A percentile compares a stretch with the other conserved stretches of the same genome.
These are phyloP conservation scores for Xylaria bambusicola DNA, from an alignment of 495 filamentous ascomycete species.

Conservation along the genomic window DNA sequence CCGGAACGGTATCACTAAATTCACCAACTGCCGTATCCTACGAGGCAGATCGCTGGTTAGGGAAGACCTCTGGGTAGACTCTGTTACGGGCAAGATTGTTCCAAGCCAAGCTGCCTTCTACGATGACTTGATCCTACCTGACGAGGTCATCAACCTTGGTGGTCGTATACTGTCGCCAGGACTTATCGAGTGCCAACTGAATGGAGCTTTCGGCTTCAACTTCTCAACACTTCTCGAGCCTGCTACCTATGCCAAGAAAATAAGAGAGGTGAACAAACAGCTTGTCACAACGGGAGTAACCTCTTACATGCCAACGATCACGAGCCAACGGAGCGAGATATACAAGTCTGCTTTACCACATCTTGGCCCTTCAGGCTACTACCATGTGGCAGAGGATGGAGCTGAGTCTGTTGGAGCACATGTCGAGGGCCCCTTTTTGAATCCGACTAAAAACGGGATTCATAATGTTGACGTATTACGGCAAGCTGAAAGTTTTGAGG, in stretches of 20 bases:
- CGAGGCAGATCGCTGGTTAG: slow-evolving; percentile 62
- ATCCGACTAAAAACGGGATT: slow-evolving; percentile 67
- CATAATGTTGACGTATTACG: slow-evolving; percentile 69
- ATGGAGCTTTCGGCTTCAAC: slow-evolving; percentile 84
- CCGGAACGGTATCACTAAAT: slow-evolving; percentile 66
- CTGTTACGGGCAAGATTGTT: slow-evolving; percentile 73
- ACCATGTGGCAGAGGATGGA: slow-evolving; percentile 58
- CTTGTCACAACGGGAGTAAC: slow-evolving; percentile 78
- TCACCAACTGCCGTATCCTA: slow-evolving; percentile 78
- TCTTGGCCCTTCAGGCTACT: slow-evolving; percentile 65
- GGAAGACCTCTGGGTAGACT: slow-evolving; percentile 79
- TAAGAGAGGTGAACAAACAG: slow-evolving; percentile 65
- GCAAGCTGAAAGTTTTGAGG: slow-evolving; percentile 50
- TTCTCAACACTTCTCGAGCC: slow-evolving; percentile 73
- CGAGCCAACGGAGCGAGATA: slow-evolving; percentile 65
- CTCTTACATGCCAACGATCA: slow-evolving; percentile 78
- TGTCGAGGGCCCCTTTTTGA: slow-evolving; percentile 82
- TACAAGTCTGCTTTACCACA: slow-evolving; percentile 75
- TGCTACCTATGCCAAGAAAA: slow-evolving; percentile 64
- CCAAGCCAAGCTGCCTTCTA: slow-evolving; percentile 75
- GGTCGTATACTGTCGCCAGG: slow-evolving; percentile 79
- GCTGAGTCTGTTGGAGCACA: slow-evolving; percentile 83
- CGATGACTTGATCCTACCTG: slow-evolving; percentile 61
- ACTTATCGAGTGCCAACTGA: slow-evolving; percentile 83
- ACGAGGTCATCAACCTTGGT: slow-evolving; percentile 67